Evolutionary conservation across 2,329 filamentous ascomycete genomes (phyloP).

Genomic region (Neofusicoccum sp.): DNA sequence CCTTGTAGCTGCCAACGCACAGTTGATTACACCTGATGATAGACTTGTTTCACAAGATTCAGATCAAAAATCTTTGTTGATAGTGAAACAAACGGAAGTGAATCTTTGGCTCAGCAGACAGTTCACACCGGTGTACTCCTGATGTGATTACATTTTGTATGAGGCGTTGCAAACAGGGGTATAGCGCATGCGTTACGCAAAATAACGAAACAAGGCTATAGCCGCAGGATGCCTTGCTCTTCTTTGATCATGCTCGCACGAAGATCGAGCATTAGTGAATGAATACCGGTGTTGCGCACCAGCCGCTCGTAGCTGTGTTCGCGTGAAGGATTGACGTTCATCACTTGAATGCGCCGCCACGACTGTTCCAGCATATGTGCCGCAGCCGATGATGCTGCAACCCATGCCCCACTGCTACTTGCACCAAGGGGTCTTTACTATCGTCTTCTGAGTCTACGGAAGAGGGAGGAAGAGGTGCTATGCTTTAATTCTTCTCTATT

Average conservation of each 20-base stretch:
- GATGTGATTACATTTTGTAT: too few relatives aligned
- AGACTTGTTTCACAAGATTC: too few relatives aligned
- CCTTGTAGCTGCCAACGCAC: too few relatives aligned
- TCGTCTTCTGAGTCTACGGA: not conserved
- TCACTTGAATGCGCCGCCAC: conserved; percentile 54
- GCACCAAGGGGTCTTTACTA: conserved; percentile 28
- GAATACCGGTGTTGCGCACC: conserved; percentile 47
- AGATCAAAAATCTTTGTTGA: too few relatives aligned
- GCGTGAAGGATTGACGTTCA: conserved; percentile 48
- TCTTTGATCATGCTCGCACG: conserved; percentile 37
- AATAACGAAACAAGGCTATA: too few relatives aligned
- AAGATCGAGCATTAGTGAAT: conserved; percentile 49
- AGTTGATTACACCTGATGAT: too few relatives aligned
- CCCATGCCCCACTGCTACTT: conserved; percentile 43
- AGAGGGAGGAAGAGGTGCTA: not conserved
- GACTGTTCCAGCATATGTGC: conserved; percentile 52
- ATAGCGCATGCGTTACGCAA: too few relatives aligned
- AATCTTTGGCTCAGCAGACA: too few relatives aligned
- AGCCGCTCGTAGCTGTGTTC: conserved; percentile 51
- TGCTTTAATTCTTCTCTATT: not conserved
- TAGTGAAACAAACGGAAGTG: too few relatives aligned
- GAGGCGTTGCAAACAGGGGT: too few relatives aligned
- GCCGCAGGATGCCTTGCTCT: too few relatives aligned
- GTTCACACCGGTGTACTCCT: too few relatives aligned
- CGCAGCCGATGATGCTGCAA: conserved; percentile 48